A percentile compares a stretch with the other conserved stretches of the same genome.
These are phyloP conservation scores for Dactylonectria macrodidyma DNA, from an alignment of 2,329 filamentous ascomycete species.

Conservation along the genomic window DNA sequence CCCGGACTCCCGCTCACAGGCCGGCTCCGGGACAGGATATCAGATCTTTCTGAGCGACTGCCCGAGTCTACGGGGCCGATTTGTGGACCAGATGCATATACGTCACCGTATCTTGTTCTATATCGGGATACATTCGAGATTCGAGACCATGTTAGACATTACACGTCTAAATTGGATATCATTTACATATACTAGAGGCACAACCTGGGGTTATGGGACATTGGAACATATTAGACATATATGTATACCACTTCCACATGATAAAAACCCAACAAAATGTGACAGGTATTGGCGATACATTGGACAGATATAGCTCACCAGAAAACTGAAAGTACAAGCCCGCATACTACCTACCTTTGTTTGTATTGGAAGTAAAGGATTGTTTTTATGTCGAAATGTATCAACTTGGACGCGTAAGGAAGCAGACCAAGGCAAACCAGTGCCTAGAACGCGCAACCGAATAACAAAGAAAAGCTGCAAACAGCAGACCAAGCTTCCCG, in stretches of 20 bases:
- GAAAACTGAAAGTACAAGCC: no score
- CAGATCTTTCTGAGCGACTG: slow-evolving; percentile 36
- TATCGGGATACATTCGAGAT: slow-evolving; percentile 18
- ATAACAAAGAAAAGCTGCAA: background rate
- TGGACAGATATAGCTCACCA: background rate
- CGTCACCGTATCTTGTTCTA: slow-evolving; percentile 37
- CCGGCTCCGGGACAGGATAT: slow-evolving; percentile 34
- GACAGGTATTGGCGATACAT: background rate
- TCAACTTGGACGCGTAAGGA: no score
- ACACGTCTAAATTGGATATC: background rate
- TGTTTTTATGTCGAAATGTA: no score
- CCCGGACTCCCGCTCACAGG: slow-evolving; percentile 14
- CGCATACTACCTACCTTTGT: background rate
- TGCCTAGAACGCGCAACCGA: slow-evolving; percentile 11
- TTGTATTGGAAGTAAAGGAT: no score
- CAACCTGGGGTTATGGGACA: background rate
- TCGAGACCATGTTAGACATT: slow-evolving; percentile 9
- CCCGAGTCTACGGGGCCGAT: slow-evolving; percentile 28
- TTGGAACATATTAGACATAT: background rate
- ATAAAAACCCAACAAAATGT: background rate
- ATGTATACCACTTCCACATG: background rate
- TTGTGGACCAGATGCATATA: slow-evolving; percentile 44
- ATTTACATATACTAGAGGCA: background rate
- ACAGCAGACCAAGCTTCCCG: background rate
- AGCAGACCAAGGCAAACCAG: slow-evolving; percentile 23